A percentile compares a stretch with the other conserved stretches of the same genome.
phyloP scores from a whole-genome alignment of 2,329 filamentous ascomycete genomes.

The Trichophyton simii region DNA sequence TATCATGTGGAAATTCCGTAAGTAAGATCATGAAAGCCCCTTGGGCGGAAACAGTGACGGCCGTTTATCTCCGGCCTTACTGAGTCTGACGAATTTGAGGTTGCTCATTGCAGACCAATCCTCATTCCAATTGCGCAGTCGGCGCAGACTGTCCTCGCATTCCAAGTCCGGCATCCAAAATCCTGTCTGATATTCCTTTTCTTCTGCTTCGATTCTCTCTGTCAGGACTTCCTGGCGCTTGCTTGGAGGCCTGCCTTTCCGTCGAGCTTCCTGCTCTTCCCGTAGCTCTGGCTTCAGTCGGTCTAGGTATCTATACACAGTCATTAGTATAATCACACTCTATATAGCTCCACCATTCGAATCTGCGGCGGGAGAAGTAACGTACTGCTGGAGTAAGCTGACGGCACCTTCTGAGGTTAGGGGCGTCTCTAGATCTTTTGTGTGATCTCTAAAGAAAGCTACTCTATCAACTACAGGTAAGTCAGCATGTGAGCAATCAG shows the following conservation, averaged over 20 bases:
- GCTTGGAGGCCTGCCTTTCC: slow-evolving; percentile 66
- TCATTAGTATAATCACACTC: background rate
- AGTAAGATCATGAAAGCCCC: slow-evolving; percentile 32
- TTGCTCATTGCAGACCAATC: slow-evolving; percentile 69
- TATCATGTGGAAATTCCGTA: background rate
- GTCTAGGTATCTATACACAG: slow-evolving; percentile 24
- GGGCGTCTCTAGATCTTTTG: slow-evolving; percentile 20
- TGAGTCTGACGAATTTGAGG: slow-evolving; percentile 64
- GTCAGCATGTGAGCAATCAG: background rate
- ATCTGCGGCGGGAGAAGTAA: background rate
- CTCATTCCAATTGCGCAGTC: slow-evolving; percentile 64
- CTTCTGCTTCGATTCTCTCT: slow-evolving; percentile 55
- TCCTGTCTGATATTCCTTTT: slow-evolving; percentile 69
- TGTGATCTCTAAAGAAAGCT: slow-evolving; percentile 55
- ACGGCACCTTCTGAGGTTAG: slow-evolving; percentile 13
- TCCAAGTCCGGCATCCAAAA: slow-evolving; percentile 71
- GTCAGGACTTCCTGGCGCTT: slow-evolving; percentile 65
- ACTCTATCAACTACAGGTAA: slow-evolving; percentile 48
- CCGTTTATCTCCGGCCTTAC: slow-evolving; percentile 50
- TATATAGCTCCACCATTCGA: background rate
- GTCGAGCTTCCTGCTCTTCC: slow-evolving; percentile 47
- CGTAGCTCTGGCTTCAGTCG: slow-evolving; percentile 28
- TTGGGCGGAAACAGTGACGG: slow-evolving; percentile 70
- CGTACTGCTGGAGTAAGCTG: background rate
- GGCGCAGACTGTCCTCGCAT: slow-evolving; percentile 50